These are phyloP conservation scores for Sphagnurus paluster DNA, from an alignment of 1,284 basidiomycete species.

Conservation along the genomic window DNA sequence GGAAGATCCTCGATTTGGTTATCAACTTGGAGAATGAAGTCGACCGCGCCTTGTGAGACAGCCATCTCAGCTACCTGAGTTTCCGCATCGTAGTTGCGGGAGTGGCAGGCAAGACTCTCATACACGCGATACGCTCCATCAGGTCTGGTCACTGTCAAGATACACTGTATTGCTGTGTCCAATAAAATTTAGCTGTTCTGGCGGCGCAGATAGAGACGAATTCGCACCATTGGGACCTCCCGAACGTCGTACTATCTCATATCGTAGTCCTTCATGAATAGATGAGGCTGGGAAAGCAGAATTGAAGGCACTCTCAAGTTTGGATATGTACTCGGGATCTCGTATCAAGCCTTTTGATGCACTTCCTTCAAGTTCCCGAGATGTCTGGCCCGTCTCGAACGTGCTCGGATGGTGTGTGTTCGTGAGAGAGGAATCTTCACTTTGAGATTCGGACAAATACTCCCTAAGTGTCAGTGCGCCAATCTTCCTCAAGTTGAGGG, in stretches of 20 bases:
- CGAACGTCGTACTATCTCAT: neutral
- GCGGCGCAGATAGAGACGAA: neutral
- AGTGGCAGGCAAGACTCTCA: slow-evolving; percentile 1
- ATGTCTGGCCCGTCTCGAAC: too few relatives aligned
- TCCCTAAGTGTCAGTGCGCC: slow-evolving; percentile 5
- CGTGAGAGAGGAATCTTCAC: neutral
- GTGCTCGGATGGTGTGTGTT: neutral
- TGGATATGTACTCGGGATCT: neutral
- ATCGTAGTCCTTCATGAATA: neutral
- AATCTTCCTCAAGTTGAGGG: slow-evolving; percentile 6
- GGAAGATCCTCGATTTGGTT: neutral
- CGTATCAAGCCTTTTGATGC: too few relatives aligned
- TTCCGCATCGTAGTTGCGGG: neutral
- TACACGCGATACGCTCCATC: neutral
- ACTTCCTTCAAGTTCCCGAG: neutral
- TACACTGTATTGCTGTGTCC: neutral
- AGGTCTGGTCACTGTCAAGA: neutral
- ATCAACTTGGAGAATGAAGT: neutral
- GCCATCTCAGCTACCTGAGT: neutral
- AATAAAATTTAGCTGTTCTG: neutral
- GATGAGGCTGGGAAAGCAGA: neutral
- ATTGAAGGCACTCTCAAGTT: neutral
- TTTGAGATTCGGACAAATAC: slow-evolving; percentile 1
- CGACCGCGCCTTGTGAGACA: neutral
- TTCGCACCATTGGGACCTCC: neutral